Evolutionary conservation across 176 grass and related monocot genomes (phyloP).

Genomic region (Dactylis glomerata): DNA sequence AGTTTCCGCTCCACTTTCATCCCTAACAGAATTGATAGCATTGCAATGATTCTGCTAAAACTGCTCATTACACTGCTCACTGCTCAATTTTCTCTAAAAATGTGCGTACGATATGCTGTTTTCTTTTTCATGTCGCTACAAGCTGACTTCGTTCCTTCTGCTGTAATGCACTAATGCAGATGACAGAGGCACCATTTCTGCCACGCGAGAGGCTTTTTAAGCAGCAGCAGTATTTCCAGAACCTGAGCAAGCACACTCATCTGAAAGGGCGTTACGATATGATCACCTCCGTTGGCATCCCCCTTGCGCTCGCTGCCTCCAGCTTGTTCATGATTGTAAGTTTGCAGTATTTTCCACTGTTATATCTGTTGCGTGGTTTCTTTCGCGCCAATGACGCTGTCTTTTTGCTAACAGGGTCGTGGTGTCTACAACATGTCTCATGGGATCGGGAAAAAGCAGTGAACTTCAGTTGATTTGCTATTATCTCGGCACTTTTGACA

Average conservation of each 20-base stretch:
- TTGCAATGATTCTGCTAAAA: no score
- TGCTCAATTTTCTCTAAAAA: background rate
- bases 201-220: slow-evolving; percentile 48
- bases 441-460: slow-evolving; percentile 57
- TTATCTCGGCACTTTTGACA: background rate
- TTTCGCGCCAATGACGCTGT: background rate
- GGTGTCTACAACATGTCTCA: slow-evolving; percentile 60
- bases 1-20: no score
- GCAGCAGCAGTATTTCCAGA: slow-evolving; percentile 54
- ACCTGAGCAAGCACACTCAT: slow-evolving; percentile 53
- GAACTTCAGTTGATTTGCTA: background rate
- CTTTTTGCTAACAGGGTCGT: slow-evolving; percentile 34
- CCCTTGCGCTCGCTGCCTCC: slow-evolving; percentile 47
- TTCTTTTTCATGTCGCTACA: background rate
- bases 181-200: slow-evolving; percentile 56
- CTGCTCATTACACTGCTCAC: background rate
- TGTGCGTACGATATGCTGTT: background rate
- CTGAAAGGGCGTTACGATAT: slow-evolving; percentile 55
- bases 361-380: background rate
- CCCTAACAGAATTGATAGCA: no score
- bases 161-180: slow-evolving; percentile 25
- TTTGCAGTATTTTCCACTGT: background rate
- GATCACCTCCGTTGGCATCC: slow-evolving; percentile 60
- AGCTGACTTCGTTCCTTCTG: background rate
- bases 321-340: slow-evolving; percentile 49